phyloP scores from a whole-genome alignment of 352 stramenopile species.

The Pythium grandisporangium region DNA sequence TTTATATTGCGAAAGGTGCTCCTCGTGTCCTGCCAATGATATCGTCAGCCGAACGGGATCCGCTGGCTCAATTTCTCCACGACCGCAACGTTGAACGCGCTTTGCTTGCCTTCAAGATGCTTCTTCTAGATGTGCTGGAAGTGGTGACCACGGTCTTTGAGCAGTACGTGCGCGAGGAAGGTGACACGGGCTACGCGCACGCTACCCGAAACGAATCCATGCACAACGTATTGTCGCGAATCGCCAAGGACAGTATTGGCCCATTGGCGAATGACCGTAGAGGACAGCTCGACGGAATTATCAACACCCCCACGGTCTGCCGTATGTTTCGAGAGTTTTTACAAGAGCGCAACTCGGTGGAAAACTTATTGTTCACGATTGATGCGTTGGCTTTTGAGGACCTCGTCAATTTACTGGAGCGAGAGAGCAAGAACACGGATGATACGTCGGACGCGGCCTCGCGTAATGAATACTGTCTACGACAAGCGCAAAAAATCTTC shows the following conservation, averaged over 20 bases:
- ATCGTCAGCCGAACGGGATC: conserved; percentile 29
- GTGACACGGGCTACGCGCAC: conserved; percentile 25
- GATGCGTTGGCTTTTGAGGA: conserved; percentile 61
- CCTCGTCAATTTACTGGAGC: conserved; percentile 45
- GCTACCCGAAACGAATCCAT: conserved; percentile 28
- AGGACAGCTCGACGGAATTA: conserved; percentile 34
- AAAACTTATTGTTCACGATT: conserved; percentile 59
- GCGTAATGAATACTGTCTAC: conserved; percentile 46
- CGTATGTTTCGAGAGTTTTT: conserved; percentile 53
- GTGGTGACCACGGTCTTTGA: conserved; percentile 49
- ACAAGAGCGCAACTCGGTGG: conserved; percentile 38
- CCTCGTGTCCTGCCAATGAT: conserved; percentile 42
- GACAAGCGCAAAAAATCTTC: conserved; percentile 65
- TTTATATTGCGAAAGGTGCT: conserved; percentile 33
- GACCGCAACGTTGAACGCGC: conserved; percentile 33
- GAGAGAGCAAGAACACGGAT: background rate
- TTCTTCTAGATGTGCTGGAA: conserved; percentile 47
- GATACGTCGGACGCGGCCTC: conserved; percentile 14
- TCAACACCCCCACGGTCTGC: conserved; percentile 35
- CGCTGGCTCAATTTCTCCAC: conserved; percentile 27
- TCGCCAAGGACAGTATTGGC: conserved; percentile 27
- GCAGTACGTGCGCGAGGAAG: conserved; percentile 33
- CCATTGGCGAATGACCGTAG: conserved; percentile 24
- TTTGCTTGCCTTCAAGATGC: conserved; percentile 47
- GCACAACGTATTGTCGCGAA: conserved; percentile 40